Conservation (phyloP, 2,329 filamentous ascomycete genomes). For the Aurifilum marmelostoma region DNA sequence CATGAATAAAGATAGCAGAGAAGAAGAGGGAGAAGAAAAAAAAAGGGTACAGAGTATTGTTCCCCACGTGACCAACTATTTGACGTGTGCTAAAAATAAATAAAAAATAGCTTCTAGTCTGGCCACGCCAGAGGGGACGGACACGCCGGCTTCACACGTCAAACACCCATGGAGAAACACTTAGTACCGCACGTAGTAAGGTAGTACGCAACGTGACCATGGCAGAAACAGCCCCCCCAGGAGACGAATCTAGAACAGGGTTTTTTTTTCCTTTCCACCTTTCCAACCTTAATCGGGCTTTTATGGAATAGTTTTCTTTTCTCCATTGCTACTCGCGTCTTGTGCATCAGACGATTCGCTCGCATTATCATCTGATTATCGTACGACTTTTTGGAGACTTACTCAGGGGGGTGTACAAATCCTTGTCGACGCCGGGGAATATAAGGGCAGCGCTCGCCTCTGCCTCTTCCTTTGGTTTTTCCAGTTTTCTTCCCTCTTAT, state of each 20-base stretch:
- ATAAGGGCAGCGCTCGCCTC: background rate
- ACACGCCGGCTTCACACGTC: background rate
- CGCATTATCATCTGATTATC: slow-evolving; percentile 17
- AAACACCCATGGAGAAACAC: background rate
- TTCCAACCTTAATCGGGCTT: background rate
- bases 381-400: slow-evolving; percentile 13
- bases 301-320: background rate
- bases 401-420: background rate
- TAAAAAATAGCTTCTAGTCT: background rate
- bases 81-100: background rate
- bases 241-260: background rate
- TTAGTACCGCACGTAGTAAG: background rate
- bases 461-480: background rate
- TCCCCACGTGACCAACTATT: background rate
- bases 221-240: background rate
- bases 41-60: too few species aligned
- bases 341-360: background rate
- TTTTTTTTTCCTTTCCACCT: background rate
- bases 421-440: background rate
- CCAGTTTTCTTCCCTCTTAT: background rate
- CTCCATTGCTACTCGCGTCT: background rate
- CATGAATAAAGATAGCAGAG: background rate
- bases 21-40: too few species aligned
- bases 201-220: background rate
- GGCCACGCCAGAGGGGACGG: too few species aligned